These are phyloP conservation scores for Lojkania enalia DNA, from an alignment of 2,329 filamentous ascomycete genomes.

Conservation along the genomic window DNA sequence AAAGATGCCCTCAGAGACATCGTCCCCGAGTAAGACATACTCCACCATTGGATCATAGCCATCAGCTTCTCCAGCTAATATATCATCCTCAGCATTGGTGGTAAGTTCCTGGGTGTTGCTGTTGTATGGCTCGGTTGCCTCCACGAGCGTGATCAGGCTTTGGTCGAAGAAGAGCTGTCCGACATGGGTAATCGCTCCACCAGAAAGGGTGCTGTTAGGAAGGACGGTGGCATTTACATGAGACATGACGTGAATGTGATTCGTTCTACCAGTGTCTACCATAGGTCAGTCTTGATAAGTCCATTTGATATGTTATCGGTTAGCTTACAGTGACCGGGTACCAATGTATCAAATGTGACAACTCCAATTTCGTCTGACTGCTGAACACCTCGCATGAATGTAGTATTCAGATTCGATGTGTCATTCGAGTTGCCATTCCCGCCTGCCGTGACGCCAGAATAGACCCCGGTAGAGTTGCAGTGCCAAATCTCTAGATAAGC, in stretches of 20 bases:
- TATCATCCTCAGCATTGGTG: conserved; percentile 55
- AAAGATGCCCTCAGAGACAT: conserved; percentile 38
- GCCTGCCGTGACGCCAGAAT: conserved; percentile 41
- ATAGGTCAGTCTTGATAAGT: background rate
- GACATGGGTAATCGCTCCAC: conserved; percentile 58
- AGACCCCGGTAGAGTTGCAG: conserved; percentile 43
- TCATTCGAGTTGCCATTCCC: conserved; percentile 49
- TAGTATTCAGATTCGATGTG: conserved; percentile 35
- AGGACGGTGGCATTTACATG: conserved; percentile 43
- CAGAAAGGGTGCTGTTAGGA: conserved; percentile 55
- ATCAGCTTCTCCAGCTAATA: conserved; percentile 53
- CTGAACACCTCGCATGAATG: conserved; percentile 55
- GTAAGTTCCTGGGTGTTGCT: conserved; percentile 51
- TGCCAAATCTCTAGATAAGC: conserved; percentile 60
- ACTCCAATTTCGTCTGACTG: conserved; percentile 53
- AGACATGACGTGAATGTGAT: conserved; percentile 49
- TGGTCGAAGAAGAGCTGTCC: conserved; percentile 69
- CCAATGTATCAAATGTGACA: conserved; percentile 53
- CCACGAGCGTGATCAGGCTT: conserved; percentile 57
- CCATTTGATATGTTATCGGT: background rate
- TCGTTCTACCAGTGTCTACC: conserved; percentile 44
- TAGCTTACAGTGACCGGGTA: conserved; percentile 48
- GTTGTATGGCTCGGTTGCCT: conserved; percentile 49
- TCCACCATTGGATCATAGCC: conserved; percentile 60
- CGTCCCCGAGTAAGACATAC: conserved; percentile 60